Evolutionary conservation across 192 early-diverging fungal genomes (phyloP).

Genomic region (Backusella mclennaniae): DNA sequence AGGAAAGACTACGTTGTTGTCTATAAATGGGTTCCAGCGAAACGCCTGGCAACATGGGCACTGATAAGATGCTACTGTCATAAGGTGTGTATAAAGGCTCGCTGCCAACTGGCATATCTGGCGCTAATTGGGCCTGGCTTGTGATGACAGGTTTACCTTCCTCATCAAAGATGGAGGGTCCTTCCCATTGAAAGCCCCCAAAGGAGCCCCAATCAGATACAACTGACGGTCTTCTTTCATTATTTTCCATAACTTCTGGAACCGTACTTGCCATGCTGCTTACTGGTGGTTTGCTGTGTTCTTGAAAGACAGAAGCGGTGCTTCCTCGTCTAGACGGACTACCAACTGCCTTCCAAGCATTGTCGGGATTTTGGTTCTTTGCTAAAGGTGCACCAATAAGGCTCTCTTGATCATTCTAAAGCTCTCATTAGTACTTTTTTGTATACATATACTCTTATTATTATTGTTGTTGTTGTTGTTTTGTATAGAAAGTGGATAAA

Average conservation of each 20-base stretch:
- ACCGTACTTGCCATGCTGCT: neutral
- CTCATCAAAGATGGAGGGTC: conserved; percentile 43
- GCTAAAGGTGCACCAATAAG: conserved; percentile 1
- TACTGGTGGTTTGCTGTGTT: neutral
- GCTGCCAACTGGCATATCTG: neutral
- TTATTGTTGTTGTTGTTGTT: too few relatives aligned
- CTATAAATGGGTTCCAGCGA: conserved; percentile 47
- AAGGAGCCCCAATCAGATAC: conserved; percentile 47
- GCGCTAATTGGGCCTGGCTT: conserved; percentile 19
- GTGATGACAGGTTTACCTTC: conserved; percentile 22
- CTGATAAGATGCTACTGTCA: conserved; percentile 35
- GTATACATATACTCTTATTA: too few relatives aligned
- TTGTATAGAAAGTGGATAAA: neutral
- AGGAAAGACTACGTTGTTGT: conserved; percentile 61
- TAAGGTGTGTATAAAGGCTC: neutral
- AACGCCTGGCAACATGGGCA: conserved; percentile 43
- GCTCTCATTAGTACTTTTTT: neutral
- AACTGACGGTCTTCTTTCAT: neutral
- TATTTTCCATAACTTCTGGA: neutral
- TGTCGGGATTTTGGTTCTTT: conserved; percentile 17
- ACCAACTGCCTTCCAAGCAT: conserved; percentile 34
- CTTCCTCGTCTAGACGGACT: conserved; percentile 35
- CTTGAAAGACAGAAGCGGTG: neutral
- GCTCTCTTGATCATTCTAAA: neutral
- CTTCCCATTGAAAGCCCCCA: conserved; percentile 50